Conservation (phyloP, 2,329 filamentous ascomycete species). For the Fusarium robinianum region DNA sequence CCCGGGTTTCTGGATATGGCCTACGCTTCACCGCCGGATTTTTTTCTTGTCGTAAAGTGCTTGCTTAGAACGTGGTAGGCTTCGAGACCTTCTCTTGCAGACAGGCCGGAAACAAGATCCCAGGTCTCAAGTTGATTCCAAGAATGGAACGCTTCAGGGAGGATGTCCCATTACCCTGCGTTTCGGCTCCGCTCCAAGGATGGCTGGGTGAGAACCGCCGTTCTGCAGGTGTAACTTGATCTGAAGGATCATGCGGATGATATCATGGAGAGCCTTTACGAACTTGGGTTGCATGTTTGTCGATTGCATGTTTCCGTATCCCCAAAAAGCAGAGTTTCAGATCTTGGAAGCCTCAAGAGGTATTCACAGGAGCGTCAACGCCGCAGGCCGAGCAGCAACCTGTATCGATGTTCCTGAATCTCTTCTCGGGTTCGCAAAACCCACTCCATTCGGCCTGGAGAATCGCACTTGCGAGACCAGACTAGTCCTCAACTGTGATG, state of each 20-base stretch:
- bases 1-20: slow-evolving; percentile 25
- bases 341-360: slow-evolving; percentile 5
- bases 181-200: slow-evolving; percentile 16
- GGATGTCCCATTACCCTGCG: slow-evolving; percentile 4
- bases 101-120: background rate
- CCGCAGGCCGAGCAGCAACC: slow-evolving; percentile 13
- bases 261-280: slow-evolving; percentile 27
- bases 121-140: slow-evolving; percentile 6
- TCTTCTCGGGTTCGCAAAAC: slow-evolving; percentile 31
- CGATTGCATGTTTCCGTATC: slow-evolving; percentile 26
- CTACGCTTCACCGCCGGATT: slow-evolving; percentile 28
- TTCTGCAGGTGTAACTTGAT: slow-evolving; percentile 30
- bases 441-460: slow-evolving; percentile 26
- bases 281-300: slow-evolving; percentile 26
- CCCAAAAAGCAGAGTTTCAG: slow-evolving; percentile 24
- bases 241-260: slow-evolving; percentile 28
- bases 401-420: slow-evolving; percentile 9
- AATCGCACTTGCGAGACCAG: slow-evolving; percentile 35
- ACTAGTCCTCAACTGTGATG: slow-evolving; percentile 24
- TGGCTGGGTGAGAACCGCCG: slow-evolving; percentile 4
- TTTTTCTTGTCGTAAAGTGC: slow-evolving; percentile 5
- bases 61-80: too few relatives aligned
- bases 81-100: too few relatives aligned
- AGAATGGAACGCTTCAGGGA: slow-evolving; percentile 9
- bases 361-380: slow-evolving; percentile 11